A percentile compares a stretch with the other conserved stretches of the same genome.
Conservation (phyloP, 164 flowering plant genomes). For the Chimonanthus praecox region DNA sequence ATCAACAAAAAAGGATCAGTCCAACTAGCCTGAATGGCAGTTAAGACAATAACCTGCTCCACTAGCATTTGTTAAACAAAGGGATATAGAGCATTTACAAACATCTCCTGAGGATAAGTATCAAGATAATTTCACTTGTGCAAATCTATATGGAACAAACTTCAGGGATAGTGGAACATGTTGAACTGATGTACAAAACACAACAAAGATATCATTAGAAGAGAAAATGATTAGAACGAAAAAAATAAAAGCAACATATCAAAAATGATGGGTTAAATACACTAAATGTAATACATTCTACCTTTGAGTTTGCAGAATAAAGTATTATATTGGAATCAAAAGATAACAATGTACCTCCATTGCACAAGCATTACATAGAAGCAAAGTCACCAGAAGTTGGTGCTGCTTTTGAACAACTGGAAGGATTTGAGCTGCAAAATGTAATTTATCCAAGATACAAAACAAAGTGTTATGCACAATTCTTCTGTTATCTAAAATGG, state of each 20-base stretch:
- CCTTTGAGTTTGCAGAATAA: too few species aligned
- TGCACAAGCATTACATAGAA: slow-evolving; percentile 86
- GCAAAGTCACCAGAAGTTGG: slow-evolving; percentile 91
- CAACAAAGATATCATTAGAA: too few species aligned
- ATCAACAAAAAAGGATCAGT: too few species aligned
- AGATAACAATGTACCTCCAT: slow-evolving; percentile 66
- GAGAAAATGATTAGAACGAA: too few species aligned
- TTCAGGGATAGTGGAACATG: too few species aligned
- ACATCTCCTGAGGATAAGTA: neutral
- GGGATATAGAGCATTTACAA: neutral
- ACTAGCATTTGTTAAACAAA: neutral
- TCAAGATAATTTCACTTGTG: neutral
- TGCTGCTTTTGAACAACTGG: slow-evolving; percentile 97
- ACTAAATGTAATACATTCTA: too few species aligned
- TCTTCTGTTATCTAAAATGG: neutral
- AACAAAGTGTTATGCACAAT: neutral
- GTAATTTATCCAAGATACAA: neutral
- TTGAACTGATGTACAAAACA: too few species aligned
- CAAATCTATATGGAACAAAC: too few species aligned
- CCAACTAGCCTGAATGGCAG: neutral
- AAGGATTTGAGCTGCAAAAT: slow-evolving; percentile 65
- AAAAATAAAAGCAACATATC: too few species aligned
- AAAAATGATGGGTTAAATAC: too few species aligned
- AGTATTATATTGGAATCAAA: neutral
- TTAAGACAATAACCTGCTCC: neutral